Percentiles rank a stretch among this genome's conserved stretches.
Conservation (phyloP, 352 stramenopile species). For the Phytophthora megakarya region DNA sequence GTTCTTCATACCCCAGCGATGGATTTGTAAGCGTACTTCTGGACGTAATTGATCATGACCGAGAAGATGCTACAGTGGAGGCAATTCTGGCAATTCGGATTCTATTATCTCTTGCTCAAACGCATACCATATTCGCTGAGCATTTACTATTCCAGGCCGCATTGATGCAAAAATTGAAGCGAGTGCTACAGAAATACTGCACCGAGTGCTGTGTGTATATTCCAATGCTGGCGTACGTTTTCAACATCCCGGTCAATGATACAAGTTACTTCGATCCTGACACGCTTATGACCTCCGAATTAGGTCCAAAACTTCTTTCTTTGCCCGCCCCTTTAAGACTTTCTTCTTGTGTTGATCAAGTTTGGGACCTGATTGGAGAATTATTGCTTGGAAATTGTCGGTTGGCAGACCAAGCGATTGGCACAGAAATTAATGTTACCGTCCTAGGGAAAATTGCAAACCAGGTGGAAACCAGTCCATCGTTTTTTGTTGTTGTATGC, state of each 20-base stretch:
- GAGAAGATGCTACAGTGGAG: slow-evolving; percentile 39
- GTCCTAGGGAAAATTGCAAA: slow-evolving; percentile 58
- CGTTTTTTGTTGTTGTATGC: slow-evolving; percentile 62
- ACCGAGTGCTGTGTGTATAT: slow-evolving; percentile 57
- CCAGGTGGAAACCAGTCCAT: slow-evolving; percentile 47
- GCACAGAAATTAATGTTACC: slow-evolving; percentile 42
- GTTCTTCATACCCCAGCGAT: slow-evolving; percentile 26
- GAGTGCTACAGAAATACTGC: slow-evolving; percentile 49
- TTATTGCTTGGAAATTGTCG: slow-evolving; percentile 60
- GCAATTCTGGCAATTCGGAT: slow-evolving; percentile 53
- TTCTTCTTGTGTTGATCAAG: slow-evolving; percentile 44
- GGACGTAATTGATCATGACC: slow-evolving; percentile 52
- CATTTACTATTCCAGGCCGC: slow-evolving; percentile 42
- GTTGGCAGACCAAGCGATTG: slow-evolving; percentile 15
- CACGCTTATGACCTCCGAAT: slow-evolving; percentile 9
- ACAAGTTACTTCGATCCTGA: slow-evolving; percentile 60
- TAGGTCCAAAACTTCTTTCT: slow-evolving; percentile 34
- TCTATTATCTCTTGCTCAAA: slow-evolving; percentile 65
- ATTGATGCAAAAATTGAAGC: slow-evolving; percentile 48
- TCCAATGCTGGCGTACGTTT: slow-evolving; percentile 66
- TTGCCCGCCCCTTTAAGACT: slow-evolving; percentile 32
- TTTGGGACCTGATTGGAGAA: slow-evolving; percentile 70
- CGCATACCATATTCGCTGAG: slow-evolving; percentile 49
- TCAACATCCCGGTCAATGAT: slow-evolving; percentile 57
- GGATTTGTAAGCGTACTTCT: slow-evolving; percentile 54